Percentiles rank a stretch among this genome's conserved stretches.
Conservation (phyloP, 2,329 filamentous ascomycete genomes). For the Dothistroma pini region DNA sequence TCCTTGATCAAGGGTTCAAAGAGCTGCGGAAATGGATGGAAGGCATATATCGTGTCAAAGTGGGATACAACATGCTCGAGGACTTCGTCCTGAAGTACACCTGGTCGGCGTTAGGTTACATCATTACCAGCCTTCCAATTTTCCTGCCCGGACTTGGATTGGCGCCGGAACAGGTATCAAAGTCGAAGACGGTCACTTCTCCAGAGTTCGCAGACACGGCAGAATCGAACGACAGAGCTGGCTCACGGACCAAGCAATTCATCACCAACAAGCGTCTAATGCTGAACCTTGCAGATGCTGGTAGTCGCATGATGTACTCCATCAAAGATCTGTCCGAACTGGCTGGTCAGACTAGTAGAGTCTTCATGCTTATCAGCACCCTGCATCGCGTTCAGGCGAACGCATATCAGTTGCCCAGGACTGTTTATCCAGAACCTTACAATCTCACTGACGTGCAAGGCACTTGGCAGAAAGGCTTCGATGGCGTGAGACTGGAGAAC, state of each 20-base stretch:
- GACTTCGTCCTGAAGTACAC: slow-evolving; percentile 98
- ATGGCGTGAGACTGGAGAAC: slow-evolving; percentile 87
- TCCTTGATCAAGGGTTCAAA: slow-evolving; percentile 87
- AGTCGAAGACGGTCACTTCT: slow-evolving; percentile 45
- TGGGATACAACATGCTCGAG: slow-evolving; percentile 97
- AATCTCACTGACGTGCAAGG: slow-evolving; percentile 89
- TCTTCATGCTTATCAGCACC: slow-evolving; percentile 93
- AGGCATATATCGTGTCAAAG: slow-evolving; percentile 94
- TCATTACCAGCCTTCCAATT: slow-evolving; percentile 86
- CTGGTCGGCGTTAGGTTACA: slow-evolving; percentile 96
- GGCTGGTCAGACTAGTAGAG: slow-evolving; percentile 90
- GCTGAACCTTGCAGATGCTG: slow-evolving; percentile 93
- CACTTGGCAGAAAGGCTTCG: slow-evolving; percentile 90
- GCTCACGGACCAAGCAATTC: slow-evolving; percentile 93
- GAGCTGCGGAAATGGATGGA: slow-evolving; percentile 97
- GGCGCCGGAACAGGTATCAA: slow-evolving; percentile 57
- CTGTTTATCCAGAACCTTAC: slow-evolving; percentile 71
- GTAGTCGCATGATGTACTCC: slow-evolving; percentile 98
- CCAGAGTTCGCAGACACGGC: slow-evolving; percentile 1
- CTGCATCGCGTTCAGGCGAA: slow-evolving; percentile 89
- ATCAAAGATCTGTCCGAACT: slow-evolving; percentile 97
- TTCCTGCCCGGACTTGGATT: slow-evolving; percentile 93
- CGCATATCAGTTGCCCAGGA: slow-evolving; percentile 70
- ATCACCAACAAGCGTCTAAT: slow-evolving; percentile 99
- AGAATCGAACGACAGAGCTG: slow-evolving; percentile 25